These are phyloP conservation scores for Jacaranda copaia DNA, from an alignment of 257 asterid species.

Conservation along the genomic window DNA sequence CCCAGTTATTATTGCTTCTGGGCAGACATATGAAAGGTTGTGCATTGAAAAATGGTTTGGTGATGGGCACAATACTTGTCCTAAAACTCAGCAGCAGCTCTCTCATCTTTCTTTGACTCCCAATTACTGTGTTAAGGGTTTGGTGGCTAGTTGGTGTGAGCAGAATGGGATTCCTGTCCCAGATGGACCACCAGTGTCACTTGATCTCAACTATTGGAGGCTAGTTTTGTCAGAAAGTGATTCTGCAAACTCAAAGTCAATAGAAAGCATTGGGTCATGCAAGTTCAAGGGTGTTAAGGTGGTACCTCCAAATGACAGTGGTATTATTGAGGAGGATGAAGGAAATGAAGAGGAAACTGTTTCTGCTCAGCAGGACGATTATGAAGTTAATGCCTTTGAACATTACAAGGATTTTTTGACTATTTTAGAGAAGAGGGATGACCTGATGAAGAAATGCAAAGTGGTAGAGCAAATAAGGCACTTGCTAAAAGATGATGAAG, in stretches of 20 bases:
- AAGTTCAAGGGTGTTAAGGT: slow-evolving; percentile 82
- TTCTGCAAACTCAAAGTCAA: slow-evolving; percentile 65
- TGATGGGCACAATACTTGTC: slow-evolving; percentile 93
- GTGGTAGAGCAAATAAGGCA: slow-evolving; percentile 85
- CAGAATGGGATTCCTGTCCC: slow-evolving; percentile 80
- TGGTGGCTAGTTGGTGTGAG: slow-evolving; percentile 98
- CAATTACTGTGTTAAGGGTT: slow-evolving; percentile 94
- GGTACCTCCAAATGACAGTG: slow-evolving; percentile 83
- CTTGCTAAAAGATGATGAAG: slow-evolving; percentile 90
- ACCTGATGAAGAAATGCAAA: slow-evolving; percentile 67
- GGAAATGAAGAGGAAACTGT: slow-evolving; percentile 70
- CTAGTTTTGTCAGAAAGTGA: slow-evolving; percentile 86
- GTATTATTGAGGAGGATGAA: slow-evolving; percentile 77
- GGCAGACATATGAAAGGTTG: slow-evolving; percentile 94
- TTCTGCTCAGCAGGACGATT: slow-evolving; percentile 57
- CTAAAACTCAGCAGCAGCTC: slow-evolving; percentile 96
- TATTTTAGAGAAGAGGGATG: slow-evolving; percentile 59
- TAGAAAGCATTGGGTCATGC: slow-evolving; percentile 60
- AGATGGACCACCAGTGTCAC: slow-evolving; percentile 95
- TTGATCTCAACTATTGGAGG: slow-evolving; percentile 98
- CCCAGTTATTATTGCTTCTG: slow-evolving; percentile 94
- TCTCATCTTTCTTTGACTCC: slow-evolving; percentile 88
- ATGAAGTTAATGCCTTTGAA: slow-evolving; percentile 54
- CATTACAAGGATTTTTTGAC: slow-evolving; percentile 63
- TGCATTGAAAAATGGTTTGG: slow-evolving; percentile 98